phyloP scores from a whole-genome alignment of 2,329 filamentous ascomycete species.

The Ciborinia camelliae region DNA sequence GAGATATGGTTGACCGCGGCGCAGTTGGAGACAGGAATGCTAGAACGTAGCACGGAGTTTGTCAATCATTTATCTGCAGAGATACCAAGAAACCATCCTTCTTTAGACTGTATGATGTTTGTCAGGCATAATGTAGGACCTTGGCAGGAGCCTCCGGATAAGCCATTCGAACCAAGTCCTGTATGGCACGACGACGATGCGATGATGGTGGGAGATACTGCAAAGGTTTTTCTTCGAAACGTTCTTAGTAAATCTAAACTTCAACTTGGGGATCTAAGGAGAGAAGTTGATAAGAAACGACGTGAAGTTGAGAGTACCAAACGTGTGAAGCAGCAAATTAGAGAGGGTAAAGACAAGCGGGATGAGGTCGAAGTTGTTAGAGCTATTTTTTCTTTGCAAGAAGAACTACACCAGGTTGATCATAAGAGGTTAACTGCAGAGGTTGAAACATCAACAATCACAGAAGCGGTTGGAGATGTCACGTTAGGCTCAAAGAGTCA shows the following conservation, averaged over 20 bases:
- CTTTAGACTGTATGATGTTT: slow-evolving; percentile 97
- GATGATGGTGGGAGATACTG: slow-evolving; percentile 82
- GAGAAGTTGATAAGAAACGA: slow-evolving; percentile 81
- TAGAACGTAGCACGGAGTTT: slow-evolving; percentile 69
- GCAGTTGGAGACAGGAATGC: slow-evolving; percentile 73
- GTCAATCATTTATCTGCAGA: slow-evolving; percentile 72
- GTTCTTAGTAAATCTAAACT: slow-evolving; percentile 86
- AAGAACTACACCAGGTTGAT: slow-evolving; percentile 80
- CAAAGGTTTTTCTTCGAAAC: slow-evolving; percentile 89
- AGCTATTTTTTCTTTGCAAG: slow-evolving; percentile 79
- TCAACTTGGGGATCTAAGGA: slow-evolving; percentile 73
- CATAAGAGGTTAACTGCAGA: slow-evolving; percentile 82
- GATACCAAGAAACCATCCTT: slow-evolving; percentile 81
- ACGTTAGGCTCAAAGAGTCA: slow-evolving; percentile 91
- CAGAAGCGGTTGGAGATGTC: slow-evolving; percentile 85
- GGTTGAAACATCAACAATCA: slow-evolving; percentile 90
- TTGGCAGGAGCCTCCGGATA: slow-evolving; percentile 81
- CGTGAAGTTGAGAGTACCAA: slow-evolving; percentile 80
- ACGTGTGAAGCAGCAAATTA: slow-evolving; percentile 68
- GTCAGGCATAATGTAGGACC: slow-evolving; percentile 81
- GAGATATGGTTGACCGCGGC: slow-evolving; percentile 78
- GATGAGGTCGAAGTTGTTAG: slow-evolving; percentile 84
- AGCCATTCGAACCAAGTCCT: slow-evolving; percentile 87
- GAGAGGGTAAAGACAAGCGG: slow-evolving; percentile 80
- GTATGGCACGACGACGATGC: slow-evolving; percentile 92